Conservation (phyloP, 192 early-diverging fungal species). For the Diversispora eburnea region DNA sequence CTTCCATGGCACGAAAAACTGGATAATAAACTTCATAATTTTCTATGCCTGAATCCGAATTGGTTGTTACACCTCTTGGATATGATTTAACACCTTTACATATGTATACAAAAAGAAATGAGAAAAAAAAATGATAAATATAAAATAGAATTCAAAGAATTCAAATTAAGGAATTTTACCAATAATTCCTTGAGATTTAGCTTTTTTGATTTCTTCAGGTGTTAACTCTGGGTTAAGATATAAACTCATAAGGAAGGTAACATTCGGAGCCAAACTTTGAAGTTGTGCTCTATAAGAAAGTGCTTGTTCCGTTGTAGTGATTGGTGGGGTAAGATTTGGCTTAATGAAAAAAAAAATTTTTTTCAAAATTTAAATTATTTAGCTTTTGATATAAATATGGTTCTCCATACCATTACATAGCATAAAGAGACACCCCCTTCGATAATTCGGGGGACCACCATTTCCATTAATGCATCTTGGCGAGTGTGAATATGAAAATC, state of each 20-base stretch:
- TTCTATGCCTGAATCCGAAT: constrained; percentile 94
- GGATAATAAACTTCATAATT: constrained; percentile 86
- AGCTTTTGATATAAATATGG: not conserved
- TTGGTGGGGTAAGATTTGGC: constrained; percentile 93
- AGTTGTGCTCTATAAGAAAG: constrained; percentile 79
- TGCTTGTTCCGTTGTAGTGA: constrained; percentile 83
- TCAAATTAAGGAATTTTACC: constrained; percentile 37
- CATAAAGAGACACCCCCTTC: constrained; percentile 80
- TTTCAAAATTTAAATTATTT: not conserved
- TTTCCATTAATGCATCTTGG: constrained; percentile 86
- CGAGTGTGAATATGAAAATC: constrained; percentile 96
- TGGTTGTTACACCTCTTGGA: constrained; percentile 95
- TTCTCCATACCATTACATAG: constrained; percentile 79
- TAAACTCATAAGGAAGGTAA: constrained; percentile 90
- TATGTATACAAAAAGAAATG: not conserved
- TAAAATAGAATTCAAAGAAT: not conserved
- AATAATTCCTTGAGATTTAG: constrained; percentile 76
- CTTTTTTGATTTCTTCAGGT: constrained; percentile 83
- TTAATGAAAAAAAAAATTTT: constrained; percentile 34
- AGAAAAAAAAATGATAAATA: not conserved
- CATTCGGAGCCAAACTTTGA: constrained; percentile 74
- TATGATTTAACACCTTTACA: constrained; percentile 82
- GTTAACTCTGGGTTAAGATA: constrained; percentile 87
- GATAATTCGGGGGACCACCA: constrained; percentile 78
- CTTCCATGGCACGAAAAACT: constrained; percentile 94